Conservation (phyloP, 2,329 filamentous ascomycete species). For the Cercospora nicotianae region DNA sequence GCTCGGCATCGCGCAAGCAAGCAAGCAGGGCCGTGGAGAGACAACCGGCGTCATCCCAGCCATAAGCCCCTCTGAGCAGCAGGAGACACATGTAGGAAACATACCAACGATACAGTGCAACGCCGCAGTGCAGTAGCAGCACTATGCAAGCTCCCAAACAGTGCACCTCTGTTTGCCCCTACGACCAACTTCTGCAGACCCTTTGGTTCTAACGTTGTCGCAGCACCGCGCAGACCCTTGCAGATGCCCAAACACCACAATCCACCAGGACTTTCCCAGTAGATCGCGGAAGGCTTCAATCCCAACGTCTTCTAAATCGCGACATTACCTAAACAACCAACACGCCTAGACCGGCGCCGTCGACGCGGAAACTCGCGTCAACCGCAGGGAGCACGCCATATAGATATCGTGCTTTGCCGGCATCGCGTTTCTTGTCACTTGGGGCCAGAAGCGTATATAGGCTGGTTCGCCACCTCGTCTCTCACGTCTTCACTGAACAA, state of each 20-base stretch:
- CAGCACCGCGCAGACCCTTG: conserved; percentile 10
- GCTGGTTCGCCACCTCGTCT: not conserved
- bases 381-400: conserved; percentile 9
- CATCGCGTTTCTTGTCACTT: not conserved
- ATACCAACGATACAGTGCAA: not conserved
- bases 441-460: conserved; percentile 4
- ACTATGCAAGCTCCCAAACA: not conserved
- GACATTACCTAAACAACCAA: not conserved
- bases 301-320: not conserved
- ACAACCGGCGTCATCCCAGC: not conserved
- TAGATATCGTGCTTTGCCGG: not conserved
- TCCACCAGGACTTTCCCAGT: not conserved
- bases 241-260: conserved; percentile 4
- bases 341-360: not conserved
- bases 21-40: not conserved
- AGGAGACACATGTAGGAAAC: not conserved
- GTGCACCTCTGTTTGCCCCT: not conserved
- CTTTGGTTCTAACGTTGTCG: not conserved
- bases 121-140: not conserved
- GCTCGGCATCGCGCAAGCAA: not conserved
- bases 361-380: conserved; percentile 4
- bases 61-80: not conserved
- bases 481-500: not conserved
- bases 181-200: not conserved
- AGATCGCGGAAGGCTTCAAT: not conserved